Evolutionary conservation across 2,329 filamentous ascomycete genomes (phyloP), one percentile per base, ranked within the genome.

Genomic region (Cordyceps javanica): DNA sequence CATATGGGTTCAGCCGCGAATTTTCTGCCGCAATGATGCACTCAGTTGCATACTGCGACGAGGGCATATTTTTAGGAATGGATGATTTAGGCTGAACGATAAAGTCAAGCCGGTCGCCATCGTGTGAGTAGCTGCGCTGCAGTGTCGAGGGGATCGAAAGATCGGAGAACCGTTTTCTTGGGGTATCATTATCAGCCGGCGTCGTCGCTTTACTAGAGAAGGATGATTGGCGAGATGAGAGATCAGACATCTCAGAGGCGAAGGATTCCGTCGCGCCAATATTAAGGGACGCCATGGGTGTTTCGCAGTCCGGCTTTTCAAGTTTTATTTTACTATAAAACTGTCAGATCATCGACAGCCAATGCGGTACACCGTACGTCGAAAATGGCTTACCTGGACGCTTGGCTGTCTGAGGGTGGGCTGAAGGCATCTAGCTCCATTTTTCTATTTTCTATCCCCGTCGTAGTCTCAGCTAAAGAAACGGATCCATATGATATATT

Each of bases 1-100:
- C 86, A 71, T 94, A 97, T 1, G 94, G 93, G 63, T 93, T 93
- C 1, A 99, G 78, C 58, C 94, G 82, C 41, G 91, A 97, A 9
- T 90, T 88, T 71, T 96, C 90, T 55, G 93, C 94, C 13, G 93
- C 93, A 55, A 87, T 82, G 59, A 96, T 88, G 69, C 91, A 96
- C 74, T 99, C 91, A 62, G 87, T 83, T n/a, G 91, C 93, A 73
- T 96, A 97, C 60, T 93, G 86, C 52, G 83, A 79, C 28, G 85
- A 80, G 16, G 88, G 78, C 46, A 97, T 72, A 61, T 88, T 82
- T 57, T 82, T 76, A 16, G 93, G 92, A 66, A 99, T 92, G 16
- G 93, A 96, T 8, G 90, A 89, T 65, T 86, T 91, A 13, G 91
- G 88, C 41, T 82, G 82, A 60, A 88, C 82, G 64, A 86, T 82